Conservation (phyloP, 2,329 filamentous ascomycete species). For the Aspergillus sp. region DNA sequence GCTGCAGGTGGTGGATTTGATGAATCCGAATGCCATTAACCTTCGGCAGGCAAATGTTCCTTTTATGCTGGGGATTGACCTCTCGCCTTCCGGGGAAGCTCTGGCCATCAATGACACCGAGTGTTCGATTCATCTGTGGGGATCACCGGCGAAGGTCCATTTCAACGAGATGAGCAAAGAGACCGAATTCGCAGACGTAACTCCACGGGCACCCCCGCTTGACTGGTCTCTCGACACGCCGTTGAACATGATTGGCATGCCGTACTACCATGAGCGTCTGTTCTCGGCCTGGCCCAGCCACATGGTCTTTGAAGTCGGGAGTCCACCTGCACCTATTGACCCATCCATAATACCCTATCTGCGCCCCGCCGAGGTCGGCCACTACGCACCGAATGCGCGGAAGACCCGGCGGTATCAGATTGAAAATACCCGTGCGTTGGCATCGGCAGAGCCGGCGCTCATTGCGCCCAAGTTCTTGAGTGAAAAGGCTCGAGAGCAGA, state of each 20-base stretch:
- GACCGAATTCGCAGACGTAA: conserved; percentile 65
- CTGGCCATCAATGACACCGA: conserved; percentile 73
- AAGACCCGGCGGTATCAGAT: conserved; percentile 72
- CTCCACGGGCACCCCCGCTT: conserved; percentile 53
- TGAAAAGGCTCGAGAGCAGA: conserved; percentile 69
- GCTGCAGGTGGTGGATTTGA: conserved; percentile 90
- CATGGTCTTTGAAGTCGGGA: conserved; percentile 74
- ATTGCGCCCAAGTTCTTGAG: conserved; percentile 87
- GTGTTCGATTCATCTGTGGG: conserved; percentile 76
- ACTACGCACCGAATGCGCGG: conserved; percentile 68
- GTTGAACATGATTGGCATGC: conserved; percentile 78
- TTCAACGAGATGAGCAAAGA: conserved; percentile 76
- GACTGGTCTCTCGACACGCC: conserved; percentile 70
- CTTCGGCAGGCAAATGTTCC: conserved; percentile 74
- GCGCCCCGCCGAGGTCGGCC: conserved; percentile 64
- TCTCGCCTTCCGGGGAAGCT: conserved; percentile 80
- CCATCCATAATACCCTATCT: conserved; percentile 59
- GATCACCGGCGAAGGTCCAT: conserved; percentile 72
- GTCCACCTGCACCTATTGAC: conserved; percentile 69
- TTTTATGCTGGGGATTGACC: conserved; percentile 71
- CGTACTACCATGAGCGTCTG: conserved; percentile 81
- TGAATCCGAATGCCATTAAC: conserved; percentile 83
- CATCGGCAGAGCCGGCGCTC: conserved; percentile 53
- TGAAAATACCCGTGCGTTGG: conserved; percentile 61
- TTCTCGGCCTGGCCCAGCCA: conserved; percentile 86